Evolutionary conservation across 257 asterid genomes (phyloP).

Genomic region (Salvia miltiorrhiza): DNA sequence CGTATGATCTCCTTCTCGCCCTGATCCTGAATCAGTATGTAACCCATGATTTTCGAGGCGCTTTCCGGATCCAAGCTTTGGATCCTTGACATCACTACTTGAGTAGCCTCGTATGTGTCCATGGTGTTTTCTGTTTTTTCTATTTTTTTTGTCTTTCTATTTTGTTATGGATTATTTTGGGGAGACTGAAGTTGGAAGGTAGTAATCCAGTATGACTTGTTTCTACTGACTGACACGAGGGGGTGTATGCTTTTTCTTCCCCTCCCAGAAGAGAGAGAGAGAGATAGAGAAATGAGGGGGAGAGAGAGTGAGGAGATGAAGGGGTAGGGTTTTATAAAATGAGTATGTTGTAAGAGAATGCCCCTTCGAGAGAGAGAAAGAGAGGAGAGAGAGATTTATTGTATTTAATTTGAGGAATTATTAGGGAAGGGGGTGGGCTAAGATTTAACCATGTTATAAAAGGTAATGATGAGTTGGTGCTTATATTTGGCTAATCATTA

Average conservation of each 20-base stretch:
- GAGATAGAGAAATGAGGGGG: neutral
- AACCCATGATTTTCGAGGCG: conserved; percentile 93
- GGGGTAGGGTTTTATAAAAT: conserved; percentile 25
- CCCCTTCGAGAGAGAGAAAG: conserved; percentile 19
- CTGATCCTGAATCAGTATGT: conserved; percentile 79
- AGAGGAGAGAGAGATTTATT: too few relatives aligned
- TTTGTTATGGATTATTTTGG: too few relatives aligned
- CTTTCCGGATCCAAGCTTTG: conserved; percentile 79
- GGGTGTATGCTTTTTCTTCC: conserved; percentile 14
- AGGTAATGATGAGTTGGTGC: conserved; percentile 58
- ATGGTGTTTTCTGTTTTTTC: conserved; percentile 25
- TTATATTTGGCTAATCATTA: conserved; percentile 53
- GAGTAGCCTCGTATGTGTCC: conserved; percentile 88
- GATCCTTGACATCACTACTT: conserved; percentile 76
- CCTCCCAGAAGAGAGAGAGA: conserved; percentile 27
- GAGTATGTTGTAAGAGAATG: conserved; percentile 6
- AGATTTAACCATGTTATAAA: conserved; percentile 42
- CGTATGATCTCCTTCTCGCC: conserved; percentile 92
- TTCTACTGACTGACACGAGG: conserved; percentile 7
- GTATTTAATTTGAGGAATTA: conserved; percentile 41
- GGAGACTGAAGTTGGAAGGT: neutral
- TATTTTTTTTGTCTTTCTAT: neutral
- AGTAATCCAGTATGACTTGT: conserved; percentile 5
- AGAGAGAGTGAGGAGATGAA: neutral
- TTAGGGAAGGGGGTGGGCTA: conserved; percentile 30